Base-by-base conservation (phyloP, 805 yeast genomes). In the Saccharomycopsis fermentans region DNA sequence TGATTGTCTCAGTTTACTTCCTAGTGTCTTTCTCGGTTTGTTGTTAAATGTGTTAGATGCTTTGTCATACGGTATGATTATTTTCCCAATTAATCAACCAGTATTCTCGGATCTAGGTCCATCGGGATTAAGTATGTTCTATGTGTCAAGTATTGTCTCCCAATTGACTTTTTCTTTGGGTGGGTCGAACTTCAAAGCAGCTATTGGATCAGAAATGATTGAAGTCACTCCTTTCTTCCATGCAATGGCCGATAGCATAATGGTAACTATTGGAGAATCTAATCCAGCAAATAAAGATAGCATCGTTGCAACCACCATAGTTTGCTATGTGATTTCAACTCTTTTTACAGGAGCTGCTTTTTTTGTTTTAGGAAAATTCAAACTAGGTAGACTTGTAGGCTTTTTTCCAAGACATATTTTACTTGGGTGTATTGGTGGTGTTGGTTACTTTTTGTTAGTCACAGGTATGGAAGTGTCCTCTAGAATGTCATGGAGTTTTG, bases 171-270 rank as follows among this genome's bases (percentile, higher is more conserved):
- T 81, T 68, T 90, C 97, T 0, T 71, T 88, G 26, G 99, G 99
- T 16, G 95, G 95, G 1, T 88, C 96, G 16, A 87, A 88, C 8
- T 92, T 94, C 73, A 82, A 82, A 62, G 79, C 90, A 1, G 96
- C 96, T n/a, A 83, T 92, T 51, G 99, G 99, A 1, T 87, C 96
- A 3, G 98, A 94, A 72, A 94, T 94, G 99, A 94, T 94, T 64
- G 99, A 94, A 70, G 90, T 94, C n/a, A 96, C 97, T 1, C 99
- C 99, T 1, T 94, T 94, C 70, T 92, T 92, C 75, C 99, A 94
- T 68, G 79, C 95, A 2, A 91, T 94, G 96, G 97, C 97, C 0
- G 74, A 80, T 29, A 74, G 84, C 14, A 84, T 94, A 54, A 74
- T 84, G 69, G 68, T 71, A 2, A 74, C 77, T 24, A 75, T 88